These are phyloP conservation scores for Ascoidea rubescens DNA, from an alignment of 805 yeast species.

Conservation along the genomic window DNA sequence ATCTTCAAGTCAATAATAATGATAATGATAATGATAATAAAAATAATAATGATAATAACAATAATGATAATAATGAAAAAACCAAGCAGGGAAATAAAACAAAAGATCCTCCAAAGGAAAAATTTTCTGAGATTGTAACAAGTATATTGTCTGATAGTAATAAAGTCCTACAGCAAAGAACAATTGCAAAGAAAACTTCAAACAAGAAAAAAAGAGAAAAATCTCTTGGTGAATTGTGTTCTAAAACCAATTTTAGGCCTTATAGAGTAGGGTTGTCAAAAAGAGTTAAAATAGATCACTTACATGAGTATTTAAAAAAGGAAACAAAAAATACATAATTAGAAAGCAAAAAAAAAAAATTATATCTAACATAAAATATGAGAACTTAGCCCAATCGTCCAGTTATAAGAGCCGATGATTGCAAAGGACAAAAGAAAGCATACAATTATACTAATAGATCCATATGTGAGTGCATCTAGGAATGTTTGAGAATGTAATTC, in stretches of 20 bases:
- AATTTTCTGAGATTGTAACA: too few relatives aligned
- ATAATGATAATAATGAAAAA: too few relatives aligned
- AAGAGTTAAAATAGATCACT: neutral
- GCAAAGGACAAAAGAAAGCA: slow-evolving; percentile 39
- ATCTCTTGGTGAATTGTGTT: neutral
- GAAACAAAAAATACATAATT: neutral
- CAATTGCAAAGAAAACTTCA: neutral
- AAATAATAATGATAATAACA: too few relatives aligned
- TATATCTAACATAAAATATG: neutral
- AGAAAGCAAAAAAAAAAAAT: neutral
- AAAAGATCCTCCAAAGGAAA: too few relatives aligned
- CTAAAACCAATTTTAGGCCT: neutral
- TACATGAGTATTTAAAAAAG: neutral
- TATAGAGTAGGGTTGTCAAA: neutral
- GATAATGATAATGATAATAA: too few relatives aligned
- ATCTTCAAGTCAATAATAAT: too few relatives aligned
- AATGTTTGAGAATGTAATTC: slow-evolving; percentile 36
- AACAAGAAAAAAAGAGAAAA: neutral
- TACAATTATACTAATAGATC: slow-evolving; percentile 26
- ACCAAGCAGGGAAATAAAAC: too few relatives aligned
- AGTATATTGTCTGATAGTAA: too few relatives aligned
- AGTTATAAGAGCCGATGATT: slow-evolving; percentile 58
- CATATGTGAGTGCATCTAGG: slow-evolving; percentile 34
- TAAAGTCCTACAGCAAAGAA: too few relatives aligned
- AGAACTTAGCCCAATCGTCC: slow-evolving; percentile 38